Evolutionary conservation across 2,329 filamentous ascomycete species (phyloP).

Genomic region (Penicillium sclerotigenum): DNA sequence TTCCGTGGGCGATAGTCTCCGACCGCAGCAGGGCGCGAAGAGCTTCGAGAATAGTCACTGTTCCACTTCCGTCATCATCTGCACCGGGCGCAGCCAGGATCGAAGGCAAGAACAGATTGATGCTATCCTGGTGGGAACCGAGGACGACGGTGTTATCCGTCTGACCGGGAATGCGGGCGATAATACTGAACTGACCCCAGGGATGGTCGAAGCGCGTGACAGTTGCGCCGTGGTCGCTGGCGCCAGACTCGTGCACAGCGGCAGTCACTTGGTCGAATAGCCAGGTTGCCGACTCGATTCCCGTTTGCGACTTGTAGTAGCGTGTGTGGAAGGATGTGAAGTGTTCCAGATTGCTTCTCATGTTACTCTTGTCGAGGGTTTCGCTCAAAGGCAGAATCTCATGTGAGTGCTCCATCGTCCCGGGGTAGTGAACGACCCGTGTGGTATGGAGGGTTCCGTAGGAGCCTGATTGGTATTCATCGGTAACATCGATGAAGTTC

Average conservation of each 20-base stretch:
- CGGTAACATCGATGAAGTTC: conserved; percentile 93
- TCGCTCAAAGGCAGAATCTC: conserved; percentile 65
- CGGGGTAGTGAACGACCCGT: conserved; percentile 60
- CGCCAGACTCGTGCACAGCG: conserved; percentile 69
- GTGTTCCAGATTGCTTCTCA: conserved; percentile 73
- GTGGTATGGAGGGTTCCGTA: conserved; percentile 47
- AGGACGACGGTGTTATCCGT: conserved; percentile 81
- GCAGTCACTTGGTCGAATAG: conserved; percentile 70
- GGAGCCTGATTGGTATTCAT: conserved; percentile 58
- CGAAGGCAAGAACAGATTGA: conserved; percentile 85
- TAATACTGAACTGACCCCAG: conserved; percentile 88
- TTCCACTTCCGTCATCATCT: conserved; percentile 92
- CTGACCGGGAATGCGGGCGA: conserved; percentile 84
- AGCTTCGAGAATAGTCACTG: conserved; percentile 90
- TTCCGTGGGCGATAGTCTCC: conserved; percentile 66
- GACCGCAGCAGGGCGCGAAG: conserved; percentile 75
- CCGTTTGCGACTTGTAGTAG: conserved; percentile 61
- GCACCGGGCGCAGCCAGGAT: conserved; percentile 82
- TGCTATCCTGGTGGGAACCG: conserved; percentile 90
- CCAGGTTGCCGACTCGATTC: conserved; percentile 84
- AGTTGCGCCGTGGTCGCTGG: conserved; percentile 61
- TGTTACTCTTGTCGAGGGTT: conserved; percentile 69
- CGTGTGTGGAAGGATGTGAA: conserved; percentile 59
- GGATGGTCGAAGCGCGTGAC: conserved; percentile 74
- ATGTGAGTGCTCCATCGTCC: conserved; percentile 62